Percentiles rank a stretch among this genome's conserved stretches.
These are phyloP conservation scores for Flueggea neowawraea DNA, from an alignment of 441 rosid genomes.

Conservation along the genomic window DNA sequence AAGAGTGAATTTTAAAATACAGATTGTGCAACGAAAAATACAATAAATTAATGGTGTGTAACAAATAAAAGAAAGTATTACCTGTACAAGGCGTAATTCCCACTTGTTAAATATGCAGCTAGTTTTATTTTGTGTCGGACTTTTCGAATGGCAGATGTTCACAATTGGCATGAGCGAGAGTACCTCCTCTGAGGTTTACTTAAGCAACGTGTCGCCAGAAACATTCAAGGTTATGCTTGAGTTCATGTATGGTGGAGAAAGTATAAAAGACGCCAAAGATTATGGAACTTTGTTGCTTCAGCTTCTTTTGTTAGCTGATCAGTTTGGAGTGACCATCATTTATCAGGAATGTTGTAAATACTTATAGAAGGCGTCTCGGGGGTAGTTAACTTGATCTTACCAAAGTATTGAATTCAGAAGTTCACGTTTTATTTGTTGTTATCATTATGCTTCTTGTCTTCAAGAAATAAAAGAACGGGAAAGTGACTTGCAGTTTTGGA, in stretches of 20 bases:
- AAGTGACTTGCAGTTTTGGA: constrained; percentile 63
- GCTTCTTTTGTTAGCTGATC: constrained; percentile 89
- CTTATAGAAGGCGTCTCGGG: constrained; percentile 88
- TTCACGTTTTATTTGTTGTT: constrained; percentile 25
- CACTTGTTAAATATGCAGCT: constrained; percentile 5
- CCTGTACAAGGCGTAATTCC: no score
- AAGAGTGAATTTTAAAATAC: no score
- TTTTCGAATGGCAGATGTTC: constrained; percentile 70
- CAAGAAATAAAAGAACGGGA: constrained; percentile 56
- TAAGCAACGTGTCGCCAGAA: constrained; percentile 68
- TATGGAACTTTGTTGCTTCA: constrained; percentile 77
- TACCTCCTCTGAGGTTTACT: constrained; percentile 53
- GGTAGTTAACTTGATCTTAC: constrained; percentile 52
- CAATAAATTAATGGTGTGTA: no score
- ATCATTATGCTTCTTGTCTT: constrained; percentile 43
- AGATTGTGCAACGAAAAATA: no score
- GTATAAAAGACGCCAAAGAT: constrained; percentile 48
- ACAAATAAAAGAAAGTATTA: no score
- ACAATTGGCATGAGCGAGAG: constrained; percentile 99
- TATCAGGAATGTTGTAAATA: constrained; percentile 96
- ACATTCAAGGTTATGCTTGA: constrained; percentile 79
- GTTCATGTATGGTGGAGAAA: constrained; percentile 83
- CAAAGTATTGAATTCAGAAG: constrained; percentile 6
- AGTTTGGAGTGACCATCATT: constrained; percentile 75
- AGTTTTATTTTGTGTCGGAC: constrained; percentile 3